Evolutionary conservation across 2,329 filamentous ascomycete species (phyloP).

Genomic region (Verticillium albo-atrum): DNA sequence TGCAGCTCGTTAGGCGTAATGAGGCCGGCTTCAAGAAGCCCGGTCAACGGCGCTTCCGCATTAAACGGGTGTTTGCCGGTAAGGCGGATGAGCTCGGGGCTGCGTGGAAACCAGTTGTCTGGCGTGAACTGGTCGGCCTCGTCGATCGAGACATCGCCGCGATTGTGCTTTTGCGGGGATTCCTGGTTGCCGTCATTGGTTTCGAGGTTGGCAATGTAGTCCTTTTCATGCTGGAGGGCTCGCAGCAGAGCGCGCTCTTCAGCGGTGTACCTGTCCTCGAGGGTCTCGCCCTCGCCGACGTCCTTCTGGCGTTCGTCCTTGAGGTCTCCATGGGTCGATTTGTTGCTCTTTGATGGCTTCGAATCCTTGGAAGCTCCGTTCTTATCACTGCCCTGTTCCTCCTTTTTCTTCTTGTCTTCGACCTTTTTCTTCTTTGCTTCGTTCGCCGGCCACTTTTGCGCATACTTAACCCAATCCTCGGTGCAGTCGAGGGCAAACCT

Average conservation of each 20-base stretch:
- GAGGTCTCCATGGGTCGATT: not conserved
- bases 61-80: slow-evolving; percentile 52
- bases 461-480: slow-evolving; percentile 43
- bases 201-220: slow-evolving; percentile 32
- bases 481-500: slow-evolving; percentile 43
- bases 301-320: slow-evolving; percentile 17
- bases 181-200: slow-evolving; percentile 28
- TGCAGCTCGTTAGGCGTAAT: slow-evolving; percentile 47
- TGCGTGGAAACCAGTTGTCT: slow-evolving; percentile 49
- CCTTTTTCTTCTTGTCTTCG: slow-evolving; percentile 14
- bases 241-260: slow-evolving; percentile 38
- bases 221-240: slow-evolving; percentile 36
- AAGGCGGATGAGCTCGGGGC: slow-evolving; percentile 38
- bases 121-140: slow-evolving; percentile 46
- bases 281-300: slow-evolving; percentile 7
- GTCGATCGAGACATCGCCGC: slow-evolving; percentile 15
- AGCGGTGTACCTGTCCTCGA: slow-evolving; percentile 19
- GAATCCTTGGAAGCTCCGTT: not conserved
- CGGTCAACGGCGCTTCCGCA: slow-evolving; percentile 36
- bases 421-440: slow-evolving; percentile 22
- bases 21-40: slow-evolving; percentile 39
- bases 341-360: not conserved
- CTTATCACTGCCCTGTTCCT: not conserved
- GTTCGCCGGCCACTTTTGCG: slow-evolving; percentile 44
- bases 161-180: slow-evolving; percentile 14